Evolutionary conservation across 805 yeast species (phyloP), one percentile per base, ranked within the genome.

Genomic region (Blastobotrys terrestris): DNA sequence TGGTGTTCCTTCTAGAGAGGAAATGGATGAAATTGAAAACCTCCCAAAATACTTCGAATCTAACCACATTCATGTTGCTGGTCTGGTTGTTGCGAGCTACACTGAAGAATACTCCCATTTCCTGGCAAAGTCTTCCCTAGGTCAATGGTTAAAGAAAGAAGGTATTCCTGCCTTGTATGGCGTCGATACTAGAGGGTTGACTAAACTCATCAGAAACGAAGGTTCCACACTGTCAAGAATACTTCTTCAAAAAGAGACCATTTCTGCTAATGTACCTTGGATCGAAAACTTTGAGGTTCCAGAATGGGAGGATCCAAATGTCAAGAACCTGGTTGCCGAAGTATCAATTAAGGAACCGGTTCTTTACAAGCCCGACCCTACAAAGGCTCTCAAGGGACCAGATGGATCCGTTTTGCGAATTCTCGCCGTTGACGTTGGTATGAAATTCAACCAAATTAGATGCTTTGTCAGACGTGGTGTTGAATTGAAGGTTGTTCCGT

Each of bases 381-480:
- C 74, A 44, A 69, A 70, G 39, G 72, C 80, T 26, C 64, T 69
- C 62, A 78, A 74, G 64, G 82, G 87, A 60, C 78, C 83, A 61
- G 76, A 84, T 67, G 97, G 97, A 49, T 83, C 85, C 65, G 75
- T 83, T 44, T 71, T 92, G 59, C 83, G 94, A 70, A 86, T 94
- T 58, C 71, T 94, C 40, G 96, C 97, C 19, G 77, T 94, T 58
- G 99, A 94, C 72, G 97, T 91, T 53, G 99, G 99, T 79, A 87
- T 94, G 88, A 94, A 94, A 74, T 92, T 77, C 76, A 94, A 94
- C 74, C 99, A 94, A 76, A 88, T 94, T 66, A 85, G 99, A 72
- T 94, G 99, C 72, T 92, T 94, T 60, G 89, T 94, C 54, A 81
- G 83, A 68, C 85, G 99, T 66, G 99, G 99, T 69, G 97, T 94